These are phyloP conservation scores for Aspergillus hortae DNA, from an alignment of 2,329 filamentous ascomycete genomes.

Conservation along the genomic window DNA sequence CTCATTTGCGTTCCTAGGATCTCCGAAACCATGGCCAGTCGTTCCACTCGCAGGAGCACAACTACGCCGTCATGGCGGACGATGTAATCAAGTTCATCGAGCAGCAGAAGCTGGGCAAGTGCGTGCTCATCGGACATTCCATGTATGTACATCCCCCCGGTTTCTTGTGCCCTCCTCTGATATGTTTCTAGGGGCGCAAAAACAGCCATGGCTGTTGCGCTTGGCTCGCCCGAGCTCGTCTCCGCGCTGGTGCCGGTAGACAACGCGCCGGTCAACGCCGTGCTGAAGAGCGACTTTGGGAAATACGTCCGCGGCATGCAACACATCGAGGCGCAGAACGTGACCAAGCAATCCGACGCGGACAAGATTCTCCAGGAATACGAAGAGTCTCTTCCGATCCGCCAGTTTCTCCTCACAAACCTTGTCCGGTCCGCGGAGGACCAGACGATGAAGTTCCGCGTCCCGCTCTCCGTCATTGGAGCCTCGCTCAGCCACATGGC, in stretches of 20 bases:
- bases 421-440: constrained; percentile 56
- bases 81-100: constrained; percentile 78
- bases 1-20: constrained; percentile 54
- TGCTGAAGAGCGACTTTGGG: constrained; percentile 69
- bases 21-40: constrained; percentile 92
- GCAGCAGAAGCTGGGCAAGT: constrained; percentile 64
- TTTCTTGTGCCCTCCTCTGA: background rate
- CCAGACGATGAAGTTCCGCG: constrained; percentile 66
- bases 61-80: constrained; percentile 77
- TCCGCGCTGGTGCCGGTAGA: constrained; percentile 77
- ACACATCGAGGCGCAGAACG: constrained; percentile 65
- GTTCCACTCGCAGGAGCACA: constrained; percentile 70
- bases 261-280: constrained; percentile 83
- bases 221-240: constrained; percentile 65
- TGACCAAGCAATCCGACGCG: constrained; percentile 71
- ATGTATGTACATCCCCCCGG: constrained; percentile 57
- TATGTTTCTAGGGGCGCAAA: constrained; percentile 71
- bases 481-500: constrained; percentile 70
- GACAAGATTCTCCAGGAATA: constrained; percentile 73
- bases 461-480: constrained; percentile 71
- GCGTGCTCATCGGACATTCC: constrained; percentile 85
- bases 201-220: constrained; percentile 80
- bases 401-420: constrained; percentile 91
- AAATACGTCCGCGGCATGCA: constrained; percentile 83
- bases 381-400: constrained; percentile 70